Evolutionary conservation across 1,284 basidiomycete genomes (phyloP).

Genomic region (Marasmius fiardii): DNA sequence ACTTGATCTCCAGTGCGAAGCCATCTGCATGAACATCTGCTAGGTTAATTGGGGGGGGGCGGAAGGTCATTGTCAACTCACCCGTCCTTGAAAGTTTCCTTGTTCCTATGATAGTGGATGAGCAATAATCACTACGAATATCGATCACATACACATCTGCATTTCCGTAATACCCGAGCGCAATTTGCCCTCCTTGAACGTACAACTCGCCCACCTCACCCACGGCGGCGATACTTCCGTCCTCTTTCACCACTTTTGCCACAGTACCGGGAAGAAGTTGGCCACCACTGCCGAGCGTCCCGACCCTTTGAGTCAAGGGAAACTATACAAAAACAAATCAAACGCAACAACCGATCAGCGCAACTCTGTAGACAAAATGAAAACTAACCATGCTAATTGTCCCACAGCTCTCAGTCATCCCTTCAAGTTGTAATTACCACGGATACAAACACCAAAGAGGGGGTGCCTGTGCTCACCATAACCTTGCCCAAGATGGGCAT

Average conservation of each 20-base stretch:
- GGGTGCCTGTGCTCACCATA: conserved; percentile 34
- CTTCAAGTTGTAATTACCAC: conserved; percentile 11
- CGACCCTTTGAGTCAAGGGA: conserved; percentile 16
- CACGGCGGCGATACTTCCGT: conserved; percentile 16
- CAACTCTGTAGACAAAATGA: neutral
- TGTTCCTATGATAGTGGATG: neutral
- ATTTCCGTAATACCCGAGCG: conserved; percentile 15
- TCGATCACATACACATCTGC: conserved; percentile 11
- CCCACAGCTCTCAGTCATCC: conserved; percentile 22
- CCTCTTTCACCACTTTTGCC: conserved; percentile 18
- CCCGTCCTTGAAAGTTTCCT: conserved; percentile 12
- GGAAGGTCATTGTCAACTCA: conserved; percentile 1
- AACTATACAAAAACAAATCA: conserved; percentile 8
- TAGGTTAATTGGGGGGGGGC: too few relatives aligned
- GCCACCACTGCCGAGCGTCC: conserved; percentile 19
- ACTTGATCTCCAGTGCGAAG: conserved; percentile 13
- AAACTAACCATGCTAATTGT: conserved; percentile 17
- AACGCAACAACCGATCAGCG: neutral
- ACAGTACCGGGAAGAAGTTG: conserved; percentile 18
- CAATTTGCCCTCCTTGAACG: conserved; percentile 15
- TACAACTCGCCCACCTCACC: conserved; percentile 16
- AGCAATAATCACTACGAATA: neutral
- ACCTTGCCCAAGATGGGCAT: conserved; percentile 42
- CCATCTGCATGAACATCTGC: too few relatives aligned
- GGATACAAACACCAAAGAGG: neutral